Conservation (phyloP, 2,329 filamentous ascomycete species). For the Curvularia eragrostidis region DNA sequence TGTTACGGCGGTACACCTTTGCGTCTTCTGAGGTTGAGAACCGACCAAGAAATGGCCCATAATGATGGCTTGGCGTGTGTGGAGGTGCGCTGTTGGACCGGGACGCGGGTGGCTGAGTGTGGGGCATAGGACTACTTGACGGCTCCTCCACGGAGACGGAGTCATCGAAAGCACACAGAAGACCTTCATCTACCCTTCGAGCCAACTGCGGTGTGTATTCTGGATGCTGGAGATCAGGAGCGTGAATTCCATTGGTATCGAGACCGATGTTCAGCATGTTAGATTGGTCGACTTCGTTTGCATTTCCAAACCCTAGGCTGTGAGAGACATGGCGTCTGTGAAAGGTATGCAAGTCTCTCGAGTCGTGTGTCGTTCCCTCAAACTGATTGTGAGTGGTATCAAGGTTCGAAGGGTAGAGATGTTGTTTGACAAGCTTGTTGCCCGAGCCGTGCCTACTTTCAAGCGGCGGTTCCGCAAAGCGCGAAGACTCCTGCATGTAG, state of each 20-base stretch:
- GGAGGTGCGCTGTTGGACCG: conserved; percentile 10
- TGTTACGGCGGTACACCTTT: conserved; percentile 32
- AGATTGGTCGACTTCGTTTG: conserved; percentile 30
- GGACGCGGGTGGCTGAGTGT: conserved; percentile 4
- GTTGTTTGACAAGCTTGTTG: conserved; percentile 1
- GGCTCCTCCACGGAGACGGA: conserved; percentile 11
- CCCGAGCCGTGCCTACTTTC: neutral
- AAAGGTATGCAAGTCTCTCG: conserved; percentile 2
- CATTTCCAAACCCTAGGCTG: conserved; percentile 3
- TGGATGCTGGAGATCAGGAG: conserved; percentile 10
- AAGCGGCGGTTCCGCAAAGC: conserved; percentile 8
- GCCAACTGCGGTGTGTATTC: conserved; percentile 6
- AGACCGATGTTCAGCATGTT: conserved; percentile 8
- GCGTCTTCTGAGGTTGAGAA: conserved; percentile 33
- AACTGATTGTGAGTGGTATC: conserved; percentile 3
- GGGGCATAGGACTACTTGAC: conserved; percentile 13
- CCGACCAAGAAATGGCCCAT: conserved; percentile 27
- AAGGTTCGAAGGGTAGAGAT: neutral
- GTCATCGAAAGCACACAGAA: conserved; percentile 23
- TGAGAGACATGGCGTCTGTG: conserved; percentile 9
- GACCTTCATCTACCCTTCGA: conserved; percentile 9
- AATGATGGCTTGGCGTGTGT: conserved; percentile 19
- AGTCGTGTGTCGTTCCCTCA: conserved; percentile 1
- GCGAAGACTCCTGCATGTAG: conserved; percentile 24
- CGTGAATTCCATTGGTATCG: conserved; percentile 12